These are phyloP conservation scores for Trichoderma asperelloides DNA, from an alignment of 495 filamentous ascomycete species.

Conservation along the genomic window DNA sequence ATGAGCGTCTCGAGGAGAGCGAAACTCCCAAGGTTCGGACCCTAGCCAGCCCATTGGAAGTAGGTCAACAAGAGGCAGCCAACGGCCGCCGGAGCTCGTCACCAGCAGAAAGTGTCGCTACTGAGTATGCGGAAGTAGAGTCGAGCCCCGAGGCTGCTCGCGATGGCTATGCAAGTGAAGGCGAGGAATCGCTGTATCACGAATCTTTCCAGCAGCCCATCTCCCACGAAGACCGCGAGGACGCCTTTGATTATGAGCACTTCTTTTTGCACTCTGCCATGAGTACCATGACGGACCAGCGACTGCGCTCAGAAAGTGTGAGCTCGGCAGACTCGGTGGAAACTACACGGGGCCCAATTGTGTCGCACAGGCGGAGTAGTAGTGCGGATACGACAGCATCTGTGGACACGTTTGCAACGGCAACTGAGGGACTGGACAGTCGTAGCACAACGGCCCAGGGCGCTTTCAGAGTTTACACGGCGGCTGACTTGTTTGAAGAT, in stretches of 20 bases:
- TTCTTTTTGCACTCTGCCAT: slow-evolving; percentile 89
- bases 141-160: slow-evolving; percentile 13
- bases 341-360: slow-evolving; percentile 53
- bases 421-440: slow-evolving; percentile 52
- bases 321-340: slow-evolving; percentile 65
- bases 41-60: background rate
- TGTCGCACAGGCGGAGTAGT: slow-evolving; percentile 31
- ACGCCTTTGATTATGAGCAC: slow-evolving; percentile 95
- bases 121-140: slow-evolving; percentile 4
- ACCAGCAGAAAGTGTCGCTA: background rate
- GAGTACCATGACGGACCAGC: slow-evolving; percentile 57
- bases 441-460: slow-evolving; percentile 11
- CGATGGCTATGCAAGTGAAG: slow-evolving; percentile 34
- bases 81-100: background rate
- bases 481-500: background rate
- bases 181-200: slow-evolving; percentile 48
- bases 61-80: background rate
- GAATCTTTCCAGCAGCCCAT: slow-evolving; percentile 43
- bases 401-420: slow-evolving; percentile 74
- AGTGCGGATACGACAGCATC: slow-evolving; percentile 68
- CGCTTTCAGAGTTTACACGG: slow-evolving; percentile 13
- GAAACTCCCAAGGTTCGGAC: background rate
- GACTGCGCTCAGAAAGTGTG: slow-evolving; percentile 30
- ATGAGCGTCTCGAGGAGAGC: slow-evolving; percentile 73
- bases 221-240: slow-evolving; percentile 86